These are phyloP conservation scores for Lichina pygmaea DNA, from an alignment of 495 filamentous ascomycete genomes.

Conservation along the genomic window DNA sequence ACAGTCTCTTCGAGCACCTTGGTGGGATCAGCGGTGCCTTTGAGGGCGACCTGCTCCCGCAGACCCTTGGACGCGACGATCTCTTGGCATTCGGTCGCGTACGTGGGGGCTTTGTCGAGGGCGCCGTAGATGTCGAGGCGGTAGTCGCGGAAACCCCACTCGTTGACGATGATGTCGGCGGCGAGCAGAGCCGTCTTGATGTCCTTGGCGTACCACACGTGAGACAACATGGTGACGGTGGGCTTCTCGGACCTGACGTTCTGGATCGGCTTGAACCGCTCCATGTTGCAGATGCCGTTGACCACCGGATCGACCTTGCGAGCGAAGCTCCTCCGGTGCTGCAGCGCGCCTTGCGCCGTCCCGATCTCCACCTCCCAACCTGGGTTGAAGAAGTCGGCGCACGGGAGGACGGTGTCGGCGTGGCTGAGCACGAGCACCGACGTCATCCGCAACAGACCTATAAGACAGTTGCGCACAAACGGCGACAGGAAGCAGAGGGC, in stretches of 20 bases:
- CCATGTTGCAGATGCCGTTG: slow-evolving; percentile 40
- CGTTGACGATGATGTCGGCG: slow-evolving; percentile 37
- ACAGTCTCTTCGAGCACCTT: slow-evolving; percentile 18
- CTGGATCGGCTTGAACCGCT: slow-evolving; percentile 30
- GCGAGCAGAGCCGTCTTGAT: slow-evolving; percentile 35
- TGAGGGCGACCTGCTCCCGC: slow-evolving; percentile 21
- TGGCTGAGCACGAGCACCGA: slow-evolving; percentile 32
- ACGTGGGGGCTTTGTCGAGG: slow-evolving; percentile 29
- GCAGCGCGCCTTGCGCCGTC: slow-evolving; percentile 26
- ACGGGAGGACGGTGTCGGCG: slow-evolving; percentile 36
- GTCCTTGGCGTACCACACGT: slow-evolving; percentile 39
- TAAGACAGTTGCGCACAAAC: slow-evolving; percentile 26
- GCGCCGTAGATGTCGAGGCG: slow-evolving; percentile 35
- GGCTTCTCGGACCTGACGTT: slow-evolving; percentile 27
- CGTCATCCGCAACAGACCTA: slow-evolving; percentile 29
- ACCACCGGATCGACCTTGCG: slow-evolving; percentile 42
- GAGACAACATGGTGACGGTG: slow-evolving; percentile 37
- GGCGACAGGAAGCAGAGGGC: slow-evolving; percentile 29
- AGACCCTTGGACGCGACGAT: slow-evolving; percentile 33
- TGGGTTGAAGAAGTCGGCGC: slow-evolving; percentile 40
- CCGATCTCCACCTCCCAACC: slow-evolving; percentile 42
- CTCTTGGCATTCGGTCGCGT: slow-evolving; percentile 32
- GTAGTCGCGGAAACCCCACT: slow-evolving; percentile 38
- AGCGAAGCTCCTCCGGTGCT: slow-evolving; percentile 29
- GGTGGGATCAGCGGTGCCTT: slow-evolving; percentile 27